Conservation (phyloP, 2,329 filamentous ascomycete genomes). For the Claviceps humidiphila region DNA sequence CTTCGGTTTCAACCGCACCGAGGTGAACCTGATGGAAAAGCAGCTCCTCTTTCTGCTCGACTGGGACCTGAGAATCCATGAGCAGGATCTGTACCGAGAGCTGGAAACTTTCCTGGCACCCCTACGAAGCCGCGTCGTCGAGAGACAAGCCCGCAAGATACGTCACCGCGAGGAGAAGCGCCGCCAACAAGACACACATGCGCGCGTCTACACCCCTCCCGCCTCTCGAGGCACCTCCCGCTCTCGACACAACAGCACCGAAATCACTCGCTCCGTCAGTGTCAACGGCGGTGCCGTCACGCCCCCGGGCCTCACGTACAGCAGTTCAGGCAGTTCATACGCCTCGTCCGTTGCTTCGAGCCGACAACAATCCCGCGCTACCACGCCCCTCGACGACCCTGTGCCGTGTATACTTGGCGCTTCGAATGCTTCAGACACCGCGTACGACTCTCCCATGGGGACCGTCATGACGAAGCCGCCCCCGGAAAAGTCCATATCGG, state of each 20-base stretch:
- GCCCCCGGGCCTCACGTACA: slow-evolving; percentile 36
- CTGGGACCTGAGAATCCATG: slow-evolving; percentile 80
- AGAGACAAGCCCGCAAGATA: slow-evolving; percentile 36
- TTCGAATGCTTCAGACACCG: slow-evolving; percentile 20
- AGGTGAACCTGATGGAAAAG: slow-evolving; percentile 99
- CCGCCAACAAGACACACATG: slow-evolving; percentile 24
- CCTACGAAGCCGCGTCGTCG: slow-evolving; percentile 50
- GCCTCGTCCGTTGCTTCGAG: slow-evolving; percentile 34
- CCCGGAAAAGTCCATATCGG: slow-evolving; percentile 10
- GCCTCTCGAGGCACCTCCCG: slow-evolving; percentile 30
- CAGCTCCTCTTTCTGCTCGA: slow-evolving; percentile 89
- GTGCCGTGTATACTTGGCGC: slow-evolving; percentile 29
- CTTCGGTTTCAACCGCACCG: slow-evolving; percentile 86
- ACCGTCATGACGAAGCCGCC: slow-evolving; percentile 27
- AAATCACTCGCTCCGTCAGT: slow-evolving; percentile 26
- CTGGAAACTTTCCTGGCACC: slow-evolving; percentile 81
- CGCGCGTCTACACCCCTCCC: slow-evolving; percentile 32
- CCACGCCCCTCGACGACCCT: slow-evolving; percentile 36
- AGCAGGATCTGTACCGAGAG: slow-evolving; percentile 76
- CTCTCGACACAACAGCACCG: slow-evolving; percentile 27
- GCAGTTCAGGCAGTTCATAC: slow-evolving; percentile 36
- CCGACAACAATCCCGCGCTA: slow-evolving; percentile 35
- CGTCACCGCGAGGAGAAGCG: slow-evolving; percentile 34
- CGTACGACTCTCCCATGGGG: slow-evolving; percentile 38
- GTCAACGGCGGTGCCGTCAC: slow-evolving; percentile 20